Evolutionary conservation across 164 flowering plant genomes (phyloP), one percentile per base, ranked within the genome.

Genomic region (Litsea cubeba): DNA sequence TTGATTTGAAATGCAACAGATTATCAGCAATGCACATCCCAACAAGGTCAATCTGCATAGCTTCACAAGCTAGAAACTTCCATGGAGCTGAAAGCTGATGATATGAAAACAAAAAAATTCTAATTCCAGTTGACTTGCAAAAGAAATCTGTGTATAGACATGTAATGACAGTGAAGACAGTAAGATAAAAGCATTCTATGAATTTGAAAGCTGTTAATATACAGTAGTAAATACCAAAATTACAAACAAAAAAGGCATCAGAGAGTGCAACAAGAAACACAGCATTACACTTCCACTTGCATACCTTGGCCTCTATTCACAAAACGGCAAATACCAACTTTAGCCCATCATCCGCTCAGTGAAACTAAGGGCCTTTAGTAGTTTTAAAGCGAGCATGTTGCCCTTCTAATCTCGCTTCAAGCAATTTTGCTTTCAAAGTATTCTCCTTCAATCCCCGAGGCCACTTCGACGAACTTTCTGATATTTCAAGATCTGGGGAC

Each of bases 331-430:
- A 50, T 12, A 4, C 2, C 62, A 65, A 24, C 35, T 50, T 20
- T 2, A 50, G 50, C 54, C 46, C 46, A 40, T 40, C 46, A 40
- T 7, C n/a, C 23, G 7, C 22, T 58, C 50, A 60, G 60, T 30
- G 35, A 54, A 63, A 22, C 62, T 77, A 76, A 18, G 73, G 65
- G 71, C 76, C 81, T 69, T 79, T 83, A 23, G 80, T 73, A 72
- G 83, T 64, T 82, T 78, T 88, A 24, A 82, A 58, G 22, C 85
- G 85, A 66, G 85, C 78, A 0, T 74, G 83, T 81, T 80, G 87
- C 25, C 84, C 84, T 71, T 89, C 93, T 72, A 87, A 49, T 76
- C 94, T 86, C 25, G 98, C 98, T 81, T 93, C 98, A 8, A 91
- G 87, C 57, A 93, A 85, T 81, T 83, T 90, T 18, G 91, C 90